phyloP scores from a whole-genome alignment of 2,329 filamentous ascomycete genomes.

The Colletotrichum spaethianum region DNA sequence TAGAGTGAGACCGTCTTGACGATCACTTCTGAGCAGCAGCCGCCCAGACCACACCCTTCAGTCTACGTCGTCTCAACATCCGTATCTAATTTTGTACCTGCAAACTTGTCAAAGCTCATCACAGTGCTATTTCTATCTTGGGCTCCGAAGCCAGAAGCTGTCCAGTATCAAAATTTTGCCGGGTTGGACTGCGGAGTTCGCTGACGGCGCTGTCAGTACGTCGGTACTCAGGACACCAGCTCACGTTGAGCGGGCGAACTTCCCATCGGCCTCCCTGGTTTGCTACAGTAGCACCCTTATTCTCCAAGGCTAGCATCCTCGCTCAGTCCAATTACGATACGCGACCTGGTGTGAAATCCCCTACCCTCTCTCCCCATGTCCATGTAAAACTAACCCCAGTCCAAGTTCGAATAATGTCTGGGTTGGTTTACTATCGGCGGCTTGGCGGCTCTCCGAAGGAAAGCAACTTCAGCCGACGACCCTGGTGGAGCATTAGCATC shows the following conservation, averaged over 20 bases:
- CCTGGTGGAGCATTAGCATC: conserved; percentile 1
- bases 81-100: conserved; percentile 29
- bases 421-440: background rate
- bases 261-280: background rate
- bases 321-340: background rate
- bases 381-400: conserved; percentile 25
- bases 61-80: conserved; percentile 34
- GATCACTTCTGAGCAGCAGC: conserved; percentile 14
- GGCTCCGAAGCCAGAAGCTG: background rate
- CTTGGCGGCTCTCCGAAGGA: background rate
- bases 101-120: conserved; percentile 21
- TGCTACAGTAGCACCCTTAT: background rate
- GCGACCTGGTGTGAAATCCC: background rate
- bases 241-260: background rate
- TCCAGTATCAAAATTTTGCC: background rate
- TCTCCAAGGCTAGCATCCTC: background rate
- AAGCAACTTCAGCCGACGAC: conserved; percentile 6
- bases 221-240: too few relatives aligned
- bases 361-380: background rate
- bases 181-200: too few relatives aligned
- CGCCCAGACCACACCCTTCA: background rate
- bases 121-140: conserved; percentile 12
- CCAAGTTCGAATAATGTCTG: background rate
- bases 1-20: background rate
- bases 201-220: too few relatives aligned